phyloP scores from a whole-genome alignment of 73 alveolate genomes.

The Paramecium pentaurelia region DNA sequence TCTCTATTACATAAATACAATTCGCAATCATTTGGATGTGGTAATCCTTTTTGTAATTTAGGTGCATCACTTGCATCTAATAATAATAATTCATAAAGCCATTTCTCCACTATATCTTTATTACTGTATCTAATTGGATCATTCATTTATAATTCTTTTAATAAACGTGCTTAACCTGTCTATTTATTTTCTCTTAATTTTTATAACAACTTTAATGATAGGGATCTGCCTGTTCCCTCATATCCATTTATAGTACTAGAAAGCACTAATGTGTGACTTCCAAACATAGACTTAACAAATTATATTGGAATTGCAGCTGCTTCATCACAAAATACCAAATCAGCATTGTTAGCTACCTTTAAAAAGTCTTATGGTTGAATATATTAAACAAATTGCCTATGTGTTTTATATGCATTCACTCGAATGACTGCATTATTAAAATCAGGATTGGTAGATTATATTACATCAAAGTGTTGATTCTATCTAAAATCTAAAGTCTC shows the following conservation, averaged over 20 bases:
- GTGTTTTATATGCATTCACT: conserved; percentile 87
- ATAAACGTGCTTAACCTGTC: conserved; percentile 66
- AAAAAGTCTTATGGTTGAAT: conserved; percentile 85
- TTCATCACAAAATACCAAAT: conserved; percentile 98
- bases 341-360: conserved; percentile 86
- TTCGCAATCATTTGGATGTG: conserved; percentile 94
- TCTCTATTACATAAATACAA: conserved; percentile 98
- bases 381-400: conserved; percentile 92
- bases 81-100: conserved; percentile 96
- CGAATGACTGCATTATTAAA: conserved; percentile 88
- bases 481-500: conserved; percentile 93
- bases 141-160: conserved; percentile 82
- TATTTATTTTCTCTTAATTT: conserved; percentile 65
- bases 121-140: conserved; percentile 99
- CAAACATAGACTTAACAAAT: conserved; percentile 88
- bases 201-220: conserved; percentile 65
- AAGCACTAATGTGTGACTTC: conserved; percentile 94
- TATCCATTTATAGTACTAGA: conserved; percentile 99
- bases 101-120: conserved; percentile 96
- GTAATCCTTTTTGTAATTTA: conserved; percentile 71
- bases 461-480: conserved; percentile 87
- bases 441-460: conserved; percentile 89
- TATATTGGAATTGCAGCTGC: conserved; percentile 99
- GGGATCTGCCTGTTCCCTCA: conserved; percentile 97
- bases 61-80: conserved; percentile 77